phyloP scores from a whole-genome alignment of 495 filamentous ascomycete species.

The Endocarpon pusillum region DNA sequence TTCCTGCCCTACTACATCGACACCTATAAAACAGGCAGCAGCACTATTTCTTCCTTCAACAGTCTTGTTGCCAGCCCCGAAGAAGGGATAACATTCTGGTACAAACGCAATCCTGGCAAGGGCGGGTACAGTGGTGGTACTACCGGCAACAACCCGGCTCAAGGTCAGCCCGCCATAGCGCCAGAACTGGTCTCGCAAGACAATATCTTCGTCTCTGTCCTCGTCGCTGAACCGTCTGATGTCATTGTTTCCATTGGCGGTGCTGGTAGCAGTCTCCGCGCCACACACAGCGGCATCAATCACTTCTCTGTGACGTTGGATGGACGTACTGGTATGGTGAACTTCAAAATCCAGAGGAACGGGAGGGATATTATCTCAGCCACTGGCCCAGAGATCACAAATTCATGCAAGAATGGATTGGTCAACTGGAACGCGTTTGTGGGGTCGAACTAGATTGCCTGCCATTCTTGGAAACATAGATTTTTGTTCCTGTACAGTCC shows the following conservation, averaged over 20 bases:
- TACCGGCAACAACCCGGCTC: constrained; percentile 20
- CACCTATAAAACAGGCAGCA: constrained; percentile 39
- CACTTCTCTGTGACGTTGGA: constrained; percentile 32
- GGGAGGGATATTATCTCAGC: constrained; percentile 11
- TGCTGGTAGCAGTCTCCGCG: constrained; percentile 22
- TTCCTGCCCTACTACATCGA: constrained; percentile 48
- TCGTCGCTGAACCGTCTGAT: constrained; percentile 14
- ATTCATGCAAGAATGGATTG: constrained; percentile 26
- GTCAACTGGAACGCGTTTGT: constrained; percentile 39
- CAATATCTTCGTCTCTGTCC: constrained; percentile 22
- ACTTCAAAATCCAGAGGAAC: constrained; percentile 30
- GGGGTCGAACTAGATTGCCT: constrained; percentile 18
- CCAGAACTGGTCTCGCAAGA: constrained; percentile 17
- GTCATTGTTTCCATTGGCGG: constrained; percentile 35
- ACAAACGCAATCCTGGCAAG: constrained; percentile 29
- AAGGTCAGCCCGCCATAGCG: constrained; percentile 13
- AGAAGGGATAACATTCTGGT: constrained; percentile 45
- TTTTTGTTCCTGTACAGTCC: too few relatives aligned
- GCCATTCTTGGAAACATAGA: too few relatives aligned
- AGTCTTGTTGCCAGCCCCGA: constrained; percentile 9
- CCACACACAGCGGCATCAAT: constrained; percentile 30
- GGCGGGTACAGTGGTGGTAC: constrained; percentile 19
- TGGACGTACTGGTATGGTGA: constrained; percentile 31
- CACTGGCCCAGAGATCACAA: constrained; percentile 30
- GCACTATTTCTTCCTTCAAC: constrained; percentile 13